These are phyloP conservation scores for Tolypocladium capitatum DNA, from an alignment of 2,329 filamentous ascomycete genomes.

Conservation along the genomic window DNA sequence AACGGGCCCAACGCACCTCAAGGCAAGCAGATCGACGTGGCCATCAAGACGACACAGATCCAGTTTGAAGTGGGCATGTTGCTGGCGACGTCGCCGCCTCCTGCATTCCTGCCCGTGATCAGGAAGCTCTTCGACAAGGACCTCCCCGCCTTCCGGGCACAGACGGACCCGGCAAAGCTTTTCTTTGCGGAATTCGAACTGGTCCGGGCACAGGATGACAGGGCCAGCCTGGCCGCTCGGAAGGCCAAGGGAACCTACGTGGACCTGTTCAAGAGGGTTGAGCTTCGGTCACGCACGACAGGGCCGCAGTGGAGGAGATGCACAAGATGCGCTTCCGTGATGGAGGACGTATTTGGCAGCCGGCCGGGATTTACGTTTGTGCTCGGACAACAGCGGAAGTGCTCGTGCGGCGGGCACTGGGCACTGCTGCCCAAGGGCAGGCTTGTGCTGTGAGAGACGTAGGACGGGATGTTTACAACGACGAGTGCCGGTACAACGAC, in stretches of 20 bases:
- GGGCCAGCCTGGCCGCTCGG: constrained; percentile 28
- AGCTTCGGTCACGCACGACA: constrained; percentile 25
- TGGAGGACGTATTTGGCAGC: constrained; percentile 41
- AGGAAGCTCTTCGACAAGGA: constrained; percentile 50
- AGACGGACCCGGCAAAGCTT: constrained; percentile 52
- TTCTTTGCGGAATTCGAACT: constrained; percentile 62
- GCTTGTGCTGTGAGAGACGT: constrained; percentile 6
- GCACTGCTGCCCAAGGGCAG: constrained; percentile 26
- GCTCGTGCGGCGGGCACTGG: constrained; percentile 42
- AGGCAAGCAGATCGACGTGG: constrained; percentile 28
- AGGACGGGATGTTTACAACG: too few relatives aligned
- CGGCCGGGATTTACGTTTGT: constrained; percentile 40
- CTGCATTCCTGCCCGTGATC: constrained; percentile 41
- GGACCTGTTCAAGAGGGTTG: constrained; percentile 45
- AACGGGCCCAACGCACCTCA: constrained; percentile 33
- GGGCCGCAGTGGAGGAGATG: constrained; percentile 23
- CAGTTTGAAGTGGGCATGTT: constrained; percentile 40
- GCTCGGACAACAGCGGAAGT: constrained; percentile 39
- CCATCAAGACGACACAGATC: constrained; percentile 31
- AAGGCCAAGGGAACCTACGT: constrained; percentile 26
- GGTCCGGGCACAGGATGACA: constrained; percentile 51
- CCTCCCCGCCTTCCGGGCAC: constrained; percentile 41
- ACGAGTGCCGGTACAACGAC: too few relatives aligned
- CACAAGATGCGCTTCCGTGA: constrained; percentile 50
- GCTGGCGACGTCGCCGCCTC: constrained; percentile 31